These are phyloP conservation scores for Lignosus rhinocerotis DNA, from an alignment of 1,284 basidiomycete species.

Conservation along the genomic window DNA sequence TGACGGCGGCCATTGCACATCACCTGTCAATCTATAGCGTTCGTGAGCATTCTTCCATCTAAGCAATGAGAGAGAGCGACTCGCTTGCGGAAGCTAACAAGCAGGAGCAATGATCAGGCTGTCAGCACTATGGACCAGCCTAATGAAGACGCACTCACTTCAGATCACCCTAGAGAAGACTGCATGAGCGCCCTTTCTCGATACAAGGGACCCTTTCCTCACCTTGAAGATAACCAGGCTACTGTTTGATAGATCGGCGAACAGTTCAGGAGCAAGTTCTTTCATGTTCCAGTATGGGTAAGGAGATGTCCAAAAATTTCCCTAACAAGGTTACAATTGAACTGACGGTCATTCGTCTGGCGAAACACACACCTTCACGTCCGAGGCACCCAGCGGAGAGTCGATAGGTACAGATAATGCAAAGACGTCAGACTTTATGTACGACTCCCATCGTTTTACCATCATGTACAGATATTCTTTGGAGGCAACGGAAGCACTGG, in stretches of 20 bases:
- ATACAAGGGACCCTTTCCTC: conserved; percentile 24
- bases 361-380: conserved; percentile 33
- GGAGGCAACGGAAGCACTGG: conserved; percentile 27
- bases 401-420: conserved; percentile 69
- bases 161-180: conserved; percentile 70
- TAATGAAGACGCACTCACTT: conserved; percentile 44
- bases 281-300: conserved; percentile 84
- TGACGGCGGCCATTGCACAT: conserved; percentile 85
- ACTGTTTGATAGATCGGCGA: conserved; percentile 60
- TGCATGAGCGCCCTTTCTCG: neutral
- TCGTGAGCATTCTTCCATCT: neutral
- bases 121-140: too few relatives aligned
- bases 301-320: conserved; percentile 84
- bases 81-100: conserved; percentile 1
- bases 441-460: conserved; percentile 72
- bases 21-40: conserved; percentile 75
- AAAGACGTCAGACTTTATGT: conserved; percentile 75
- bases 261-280: conserved; percentile 57
- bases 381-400: conserved; percentile 59
- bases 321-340: conserved; percentile 16
- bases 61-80: conserved; percentile 26
- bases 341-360: neutral
- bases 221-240: conserved; percentile 91
- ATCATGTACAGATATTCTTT: conserved; percentile 55
- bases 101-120: too few relatives aligned